Evolutionary conservation across 2,329 filamentous ascomycete species (phyloP).

Genomic region (Aspergillus floridensis): DNA sequence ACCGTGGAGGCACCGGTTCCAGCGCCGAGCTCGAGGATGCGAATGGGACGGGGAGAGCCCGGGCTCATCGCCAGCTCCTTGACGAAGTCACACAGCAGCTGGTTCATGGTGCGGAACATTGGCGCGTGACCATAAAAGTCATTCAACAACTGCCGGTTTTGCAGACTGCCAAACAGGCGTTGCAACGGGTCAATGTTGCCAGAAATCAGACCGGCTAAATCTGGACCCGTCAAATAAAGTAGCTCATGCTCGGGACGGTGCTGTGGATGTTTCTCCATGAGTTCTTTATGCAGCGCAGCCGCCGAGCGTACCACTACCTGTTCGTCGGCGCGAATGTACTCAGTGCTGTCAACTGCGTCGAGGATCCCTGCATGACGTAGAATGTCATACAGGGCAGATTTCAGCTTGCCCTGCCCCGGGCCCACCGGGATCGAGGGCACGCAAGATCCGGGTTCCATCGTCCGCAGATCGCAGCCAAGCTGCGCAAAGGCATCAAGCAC

Average conservation of each 20-base stretch:
- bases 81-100: conserved; percentile 9
- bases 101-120: conserved; percentile 21
- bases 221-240: conserved; percentile 31
- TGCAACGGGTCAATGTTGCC: conserved; percentile 38
- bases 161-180: conserved; percentile 40
- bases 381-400: not conserved
- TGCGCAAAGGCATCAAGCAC: conserved; percentile 4
- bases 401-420: not conserved
- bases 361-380: conserved; percentile 7
- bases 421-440: not conserved
- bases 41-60: no score
- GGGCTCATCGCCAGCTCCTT: no score
- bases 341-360: conserved; percentile 10
- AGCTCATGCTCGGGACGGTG: conserved; percentile 36
- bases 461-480: not conserved
- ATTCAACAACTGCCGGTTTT: conserved; percentile 29
- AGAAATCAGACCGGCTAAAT: conserved; percentile 38
- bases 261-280: conserved; percentile 19
- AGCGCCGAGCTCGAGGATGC: no score
- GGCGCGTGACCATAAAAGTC: conserved; percentile 39
- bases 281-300: no score
- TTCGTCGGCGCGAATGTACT: no score
- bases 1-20: no score
- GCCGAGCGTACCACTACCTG: no score
- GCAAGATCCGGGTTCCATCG: not conserved